Conservation (phyloP, 331 rosid genomes). For the Malus hybrid region DNA sequence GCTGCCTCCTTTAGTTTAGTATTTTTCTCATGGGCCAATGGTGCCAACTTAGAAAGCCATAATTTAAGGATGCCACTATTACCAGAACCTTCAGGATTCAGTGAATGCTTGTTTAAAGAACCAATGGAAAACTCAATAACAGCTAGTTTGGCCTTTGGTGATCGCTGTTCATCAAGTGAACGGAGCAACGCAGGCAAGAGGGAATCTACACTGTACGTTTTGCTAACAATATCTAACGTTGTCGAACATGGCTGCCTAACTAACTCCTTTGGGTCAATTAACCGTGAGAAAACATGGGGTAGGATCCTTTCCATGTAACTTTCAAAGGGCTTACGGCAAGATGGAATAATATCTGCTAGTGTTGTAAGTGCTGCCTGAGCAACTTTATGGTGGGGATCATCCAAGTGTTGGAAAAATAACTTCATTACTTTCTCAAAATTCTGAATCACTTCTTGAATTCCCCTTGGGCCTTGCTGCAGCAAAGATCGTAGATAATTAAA, state of each 20-base stretch:
- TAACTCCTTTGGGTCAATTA: constrained; percentile 92
- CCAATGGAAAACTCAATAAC: constrained; percentile 88
- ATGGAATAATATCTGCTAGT: constrained; percentile 83
- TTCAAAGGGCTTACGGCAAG: constrained; percentile 95
- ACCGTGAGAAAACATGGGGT: constrained; percentile 96
- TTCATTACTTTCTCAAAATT: constrained; percentile 99
- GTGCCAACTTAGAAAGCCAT: constrained; percentile 93
- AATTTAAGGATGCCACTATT: constrained; percentile 88
- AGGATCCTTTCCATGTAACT: constrained; percentile 93
- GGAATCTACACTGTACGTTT: constrained; percentile 77
- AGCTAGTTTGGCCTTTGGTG: constrained; percentile 97
- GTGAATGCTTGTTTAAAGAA: constrained; percentile 81
- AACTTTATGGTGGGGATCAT: constrained; percentile 99
- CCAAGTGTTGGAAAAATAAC: constrained; percentile 96
- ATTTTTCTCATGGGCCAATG: constrained; percentile 86
- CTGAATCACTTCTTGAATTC: constrained; percentile 82
- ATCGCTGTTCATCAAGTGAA: constrained; percentile 94
- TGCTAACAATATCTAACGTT: constrained; percentile 86
- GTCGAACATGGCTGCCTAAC: constrained; percentile 92
- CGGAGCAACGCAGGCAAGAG: constrained; percentile 97
- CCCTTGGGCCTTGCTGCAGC: constrained; percentile 95
- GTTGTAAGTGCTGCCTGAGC: constrained; percentile 99
- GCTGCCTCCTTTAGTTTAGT: constrained; percentile 93
- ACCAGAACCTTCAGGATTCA: constrained; percentile 81
- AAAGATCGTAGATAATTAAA: constrained; percentile 86